Conservation (phyloP, 345 rosid species). For the Clausena lansium region DNA sequence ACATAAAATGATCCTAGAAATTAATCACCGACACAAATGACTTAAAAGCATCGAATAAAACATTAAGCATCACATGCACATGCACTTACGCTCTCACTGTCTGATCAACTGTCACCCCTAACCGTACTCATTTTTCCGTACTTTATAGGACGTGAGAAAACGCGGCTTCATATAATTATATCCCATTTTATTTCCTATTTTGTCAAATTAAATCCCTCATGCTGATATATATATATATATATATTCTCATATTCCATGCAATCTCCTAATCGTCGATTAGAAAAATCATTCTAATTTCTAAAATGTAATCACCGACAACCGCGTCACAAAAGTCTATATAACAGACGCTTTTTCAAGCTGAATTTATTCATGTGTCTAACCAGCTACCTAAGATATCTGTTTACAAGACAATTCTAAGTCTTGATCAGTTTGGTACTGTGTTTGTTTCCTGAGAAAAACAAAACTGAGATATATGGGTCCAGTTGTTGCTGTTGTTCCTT, state of each 20-base stretch:
- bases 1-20: neutral
- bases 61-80: conserved; percentile 8
- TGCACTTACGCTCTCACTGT: neutral
- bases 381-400: neutral
- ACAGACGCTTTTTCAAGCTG: neutral
- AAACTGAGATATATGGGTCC: conserved; percentile 7
- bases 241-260: too few relatives aligned
- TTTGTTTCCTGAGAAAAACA: neutral
- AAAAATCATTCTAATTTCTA: neutral
- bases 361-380: neutral
- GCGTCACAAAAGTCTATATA: conserved; percentile 16
- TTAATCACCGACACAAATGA: conserved; percentile 20
- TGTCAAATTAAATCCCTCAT: neutral
- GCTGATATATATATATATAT: neutral
- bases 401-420: neutral
- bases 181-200: neutral
- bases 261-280: neutral
- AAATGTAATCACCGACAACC: conserved; percentile 33
- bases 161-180: conserved; percentile 10
- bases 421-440: neutral
- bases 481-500: neutral
- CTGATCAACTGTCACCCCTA: neutral
- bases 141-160: neutral
- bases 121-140: conserved; percentile 14
- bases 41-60: neutral